phyloP scores from a whole-genome alignment of 345 rosid species.

The Durio zibethinus region DNA sequence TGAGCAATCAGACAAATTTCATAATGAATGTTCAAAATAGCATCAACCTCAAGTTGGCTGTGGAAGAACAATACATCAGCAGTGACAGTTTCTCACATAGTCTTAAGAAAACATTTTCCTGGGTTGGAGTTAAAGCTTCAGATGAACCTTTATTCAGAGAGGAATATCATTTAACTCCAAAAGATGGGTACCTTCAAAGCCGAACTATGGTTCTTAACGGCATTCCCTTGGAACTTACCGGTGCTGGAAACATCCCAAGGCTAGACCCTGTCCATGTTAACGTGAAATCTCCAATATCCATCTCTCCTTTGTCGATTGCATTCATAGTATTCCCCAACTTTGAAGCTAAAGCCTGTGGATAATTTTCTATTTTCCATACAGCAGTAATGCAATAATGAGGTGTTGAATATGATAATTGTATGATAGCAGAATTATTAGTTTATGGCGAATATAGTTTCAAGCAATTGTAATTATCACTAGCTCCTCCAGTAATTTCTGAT shows the following conservation, averaged over 20 bases:
- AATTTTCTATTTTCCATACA: neutral
- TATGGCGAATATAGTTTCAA: constrained; percentile 4
- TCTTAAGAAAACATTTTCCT: constrained; percentile 56
- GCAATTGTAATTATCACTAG: constrained; percentile 23
- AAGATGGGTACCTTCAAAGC: constrained; percentile 60
- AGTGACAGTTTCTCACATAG: constrained; percentile 38
- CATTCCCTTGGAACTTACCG: constrained; percentile 50
- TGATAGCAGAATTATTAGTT: neutral
- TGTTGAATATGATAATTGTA: constrained; percentile 11
- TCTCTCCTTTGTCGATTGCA: constrained; percentile 61
- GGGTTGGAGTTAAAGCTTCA: constrained; percentile 54
- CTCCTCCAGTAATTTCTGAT: neutral
- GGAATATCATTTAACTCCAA: constrained; percentile 87
- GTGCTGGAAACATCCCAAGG: constrained; percentile 50
- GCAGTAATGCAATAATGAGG: neutral
- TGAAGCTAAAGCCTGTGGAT: constrained; percentile 68
- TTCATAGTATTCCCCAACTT: constrained; percentile 76
- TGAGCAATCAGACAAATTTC: constrained; percentile 64
- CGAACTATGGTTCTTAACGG: constrained; percentile 75
- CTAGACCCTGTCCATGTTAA: constrained; percentile 51
- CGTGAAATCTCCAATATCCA: constrained; percentile 44
- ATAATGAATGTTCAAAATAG: constrained; percentile 44
- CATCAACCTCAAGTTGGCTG: constrained; percentile 29
- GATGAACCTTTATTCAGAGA: constrained; percentile 50
- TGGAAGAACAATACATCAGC: constrained; percentile 8